These are phyloP conservation scores for Tausonia pullulans DNA, from an alignment of 1,284 basidiomycete species.

Conservation along the genomic window DNA sequence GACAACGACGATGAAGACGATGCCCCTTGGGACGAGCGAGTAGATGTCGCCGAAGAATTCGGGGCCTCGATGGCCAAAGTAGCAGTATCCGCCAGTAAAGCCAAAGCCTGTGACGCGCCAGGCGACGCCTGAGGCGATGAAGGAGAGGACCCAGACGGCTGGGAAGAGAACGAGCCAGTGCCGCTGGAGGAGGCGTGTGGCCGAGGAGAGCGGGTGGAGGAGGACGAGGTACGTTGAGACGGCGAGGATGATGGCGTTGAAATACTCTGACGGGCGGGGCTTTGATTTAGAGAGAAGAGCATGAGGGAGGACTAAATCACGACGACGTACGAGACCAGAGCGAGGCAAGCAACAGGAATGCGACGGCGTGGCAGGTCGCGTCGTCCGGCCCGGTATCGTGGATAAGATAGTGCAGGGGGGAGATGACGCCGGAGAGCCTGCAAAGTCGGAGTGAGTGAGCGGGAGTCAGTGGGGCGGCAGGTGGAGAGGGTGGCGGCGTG, in stretches of 20 bases:
- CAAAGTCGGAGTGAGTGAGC: background rate
- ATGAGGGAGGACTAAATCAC: background rate
- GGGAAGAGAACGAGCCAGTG: background rate
- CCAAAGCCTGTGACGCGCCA: conserved; percentile 10
- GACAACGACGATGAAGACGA: conserved; percentile 15
- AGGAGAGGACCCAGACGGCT: conserved; percentile 1
- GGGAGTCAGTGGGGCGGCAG: background rate
- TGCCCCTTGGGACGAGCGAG: background rate
- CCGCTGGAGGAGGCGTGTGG: conserved; percentile 1
- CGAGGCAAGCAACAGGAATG: conserved; percentile 5
- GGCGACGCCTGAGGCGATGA: conserved; percentile 6
- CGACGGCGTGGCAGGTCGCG: background rate
- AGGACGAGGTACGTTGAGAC: conserved; percentile 11
- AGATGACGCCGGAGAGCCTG: conserved; percentile 11
- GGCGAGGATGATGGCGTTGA: conserved; percentile 6
- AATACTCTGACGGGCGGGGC: conserved; percentile 1
- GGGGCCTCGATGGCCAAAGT: background rate
- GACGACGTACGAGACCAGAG: conserved; percentile 10
- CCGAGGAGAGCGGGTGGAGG: conserved; percentile 3
- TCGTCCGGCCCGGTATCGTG: background rate
- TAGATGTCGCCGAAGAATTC: conserved; percentile 11
- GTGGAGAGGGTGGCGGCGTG: background rate
- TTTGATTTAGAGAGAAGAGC: background rate
- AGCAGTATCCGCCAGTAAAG: conserved; percentile 10
- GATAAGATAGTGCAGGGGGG: conserved; percentile 10